Percentiles rank a stretch among this genome's conserved stretches.
Evolutionary conservation across 768 basidiomycete genomes (phyloP).

Genomic region (Tremella mesenterica): DNA sequence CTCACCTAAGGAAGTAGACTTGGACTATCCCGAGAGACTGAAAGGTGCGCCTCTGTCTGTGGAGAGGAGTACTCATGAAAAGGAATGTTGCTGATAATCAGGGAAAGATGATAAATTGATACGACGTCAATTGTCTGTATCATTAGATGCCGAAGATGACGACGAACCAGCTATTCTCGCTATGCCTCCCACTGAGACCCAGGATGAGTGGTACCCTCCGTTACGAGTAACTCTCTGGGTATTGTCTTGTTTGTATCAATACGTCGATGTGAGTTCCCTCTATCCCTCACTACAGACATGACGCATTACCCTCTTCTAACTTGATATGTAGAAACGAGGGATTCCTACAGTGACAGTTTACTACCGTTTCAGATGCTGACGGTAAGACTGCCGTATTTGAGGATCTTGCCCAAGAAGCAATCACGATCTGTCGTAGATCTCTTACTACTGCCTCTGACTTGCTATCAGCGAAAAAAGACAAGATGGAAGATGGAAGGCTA

Average conservation of each 20-base stretch:
- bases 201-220: conserved; percentile 87
- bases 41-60: conserved; percentile 48
- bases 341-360: too few species aligned
- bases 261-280: conserved; percentile 63
- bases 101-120: conserved; percentile 5
- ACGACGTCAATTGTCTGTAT: conserved; percentile 11
- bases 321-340: too few species aligned
- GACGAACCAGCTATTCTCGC: conserved; percentile 53
- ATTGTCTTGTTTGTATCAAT: conserved; percentile 76
- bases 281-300: not conserved
- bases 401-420: conserved; percentile 90
- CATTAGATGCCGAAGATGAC: conserved; percentile 48
- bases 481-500: conserved; percentile 61
- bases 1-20: conserved; percentile 62
- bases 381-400: conserved; percentile 90
- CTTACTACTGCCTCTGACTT: conserved; percentile 61
- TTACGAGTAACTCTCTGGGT: conserved; percentile 84
- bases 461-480: conserved; percentile 49
- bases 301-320: conserved; percentile 1
- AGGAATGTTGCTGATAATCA: not conserved
- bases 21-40: conserved; percentile 79
- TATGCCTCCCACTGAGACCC: conserved; percentile 60
- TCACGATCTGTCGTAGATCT: conserved; percentile 71
- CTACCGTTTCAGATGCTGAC: not conserved
- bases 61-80: not conserved